phyloP scores from a whole-genome alignment of 805 yeast species.

The Sugiyamaella mastotermitis region DNA sequence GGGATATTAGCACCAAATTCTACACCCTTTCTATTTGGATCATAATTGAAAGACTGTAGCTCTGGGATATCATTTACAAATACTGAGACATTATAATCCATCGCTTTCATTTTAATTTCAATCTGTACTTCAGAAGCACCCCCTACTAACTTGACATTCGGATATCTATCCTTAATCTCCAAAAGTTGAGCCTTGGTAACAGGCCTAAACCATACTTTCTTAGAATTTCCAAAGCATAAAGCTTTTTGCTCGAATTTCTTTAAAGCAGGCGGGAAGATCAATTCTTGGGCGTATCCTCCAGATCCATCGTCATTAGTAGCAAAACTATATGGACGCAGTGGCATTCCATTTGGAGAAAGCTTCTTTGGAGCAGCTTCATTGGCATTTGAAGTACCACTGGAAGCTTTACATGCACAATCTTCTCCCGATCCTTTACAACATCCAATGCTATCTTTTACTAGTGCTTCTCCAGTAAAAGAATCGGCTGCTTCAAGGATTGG shows the following conservation, averaged over 20 bases:
- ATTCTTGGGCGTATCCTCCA: conserved; percentile 23
- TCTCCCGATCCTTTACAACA: conserved; percentile 11
- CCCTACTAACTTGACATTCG: conserved; percentile 37
- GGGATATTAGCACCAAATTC: conserved; percentile 39
- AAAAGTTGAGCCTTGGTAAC: conserved; percentile 34
- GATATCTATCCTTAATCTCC: conserved; percentile 31
- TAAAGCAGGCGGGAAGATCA: conserved; percentile 37
- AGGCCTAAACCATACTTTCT: conserved; percentile 42
- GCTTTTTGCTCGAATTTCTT: conserved; percentile 25
- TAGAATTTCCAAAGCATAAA: conserved; percentile 33
- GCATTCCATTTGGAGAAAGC: conserved; percentile 36
- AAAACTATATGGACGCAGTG: conserved; percentile 36
- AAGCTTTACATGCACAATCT: conserved; percentile 18
- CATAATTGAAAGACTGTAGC: conserved; percentile 30
- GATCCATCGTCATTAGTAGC: conserved; percentile 13
- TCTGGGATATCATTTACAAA: conserved; percentile 41
- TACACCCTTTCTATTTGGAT: conserved; percentile 36
- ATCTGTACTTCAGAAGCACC: conserved; percentile 46
- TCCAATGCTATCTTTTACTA: conserved; percentile 4
- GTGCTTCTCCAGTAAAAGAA: conserved; percentile 32
- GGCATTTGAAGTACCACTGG: conserved; percentile 20
- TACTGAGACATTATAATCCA: conserved; percentile 35
- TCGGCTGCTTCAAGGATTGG: conserved; percentile 44
- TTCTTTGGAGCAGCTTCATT: conserved; percentile 5
- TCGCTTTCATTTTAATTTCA: conserved; percentile 40